phyloP scores from a whole-genome alignment of 176 grass and related monocot genomes.

The Neostapfia colusana region DNA sequence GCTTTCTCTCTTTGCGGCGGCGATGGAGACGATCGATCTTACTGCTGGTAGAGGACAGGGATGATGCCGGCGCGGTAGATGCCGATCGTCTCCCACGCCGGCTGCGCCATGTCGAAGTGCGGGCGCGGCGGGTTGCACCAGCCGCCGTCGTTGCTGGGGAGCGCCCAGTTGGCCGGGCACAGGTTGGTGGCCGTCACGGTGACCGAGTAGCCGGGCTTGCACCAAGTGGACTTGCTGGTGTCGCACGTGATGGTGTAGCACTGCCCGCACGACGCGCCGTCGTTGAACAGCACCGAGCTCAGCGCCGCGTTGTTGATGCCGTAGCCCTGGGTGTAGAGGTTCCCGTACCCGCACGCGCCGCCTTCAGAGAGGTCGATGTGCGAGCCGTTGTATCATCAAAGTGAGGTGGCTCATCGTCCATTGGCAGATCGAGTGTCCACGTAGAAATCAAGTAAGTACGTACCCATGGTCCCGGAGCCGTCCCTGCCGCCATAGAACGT shows the following conservation, averaged over 20 bases:
- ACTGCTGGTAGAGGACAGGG: constrained; percentile 70
- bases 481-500: constrained; percentile 81
- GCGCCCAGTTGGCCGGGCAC: constrained; percentile 61
- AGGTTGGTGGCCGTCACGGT: constrained; percentile 79
- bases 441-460: too few species aligned
- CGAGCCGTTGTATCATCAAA: too few species aligned
- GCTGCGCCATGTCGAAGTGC: constrained; percentile 79
- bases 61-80: constrained; percentile 61
- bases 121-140: constrained; percentile 79
- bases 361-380: not conserved
- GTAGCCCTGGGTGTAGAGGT: not conserved
- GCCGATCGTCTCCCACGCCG: constrained; percentile 54
- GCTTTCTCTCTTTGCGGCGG: not conserved
- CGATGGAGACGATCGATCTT: too few species aligned
- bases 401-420: too few species aligned
- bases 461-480: constrained; percentile 75
- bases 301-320: constrained; percentile 52
- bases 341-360: constrained; percentile 76
- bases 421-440: too few species aligned
- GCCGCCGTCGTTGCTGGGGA: constrained; percentile 48
- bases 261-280: constrained; percentile 62
- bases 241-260: constrained; percentile 60
- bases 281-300: constrained; percentile 64
- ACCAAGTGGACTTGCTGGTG: constrained; percentile 16
- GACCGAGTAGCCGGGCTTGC: constrained; percentile 35